A percentile compares a stretch with the other conserved stretches of the same genome.
Conservation (phyloP, 768 basidiomycete genomes). For the Lanmaoa rubissima region DNA sequence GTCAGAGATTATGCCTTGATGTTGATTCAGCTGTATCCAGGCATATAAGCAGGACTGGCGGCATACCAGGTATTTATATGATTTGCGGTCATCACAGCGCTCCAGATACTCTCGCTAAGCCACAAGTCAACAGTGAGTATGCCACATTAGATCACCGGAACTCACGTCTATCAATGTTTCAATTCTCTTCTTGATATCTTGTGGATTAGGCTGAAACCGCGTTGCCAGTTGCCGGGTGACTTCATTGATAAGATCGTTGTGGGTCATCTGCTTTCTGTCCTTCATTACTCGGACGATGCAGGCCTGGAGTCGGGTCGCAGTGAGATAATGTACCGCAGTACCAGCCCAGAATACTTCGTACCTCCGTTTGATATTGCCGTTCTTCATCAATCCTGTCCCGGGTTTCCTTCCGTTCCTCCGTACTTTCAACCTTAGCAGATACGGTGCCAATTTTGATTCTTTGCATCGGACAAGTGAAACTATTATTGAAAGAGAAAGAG, state of each 20-base stretch:
- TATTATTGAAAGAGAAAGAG: constrained; percentile 84
- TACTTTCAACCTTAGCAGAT: constrained; percentile 82
- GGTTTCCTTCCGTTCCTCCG: constrained; percentile 88
- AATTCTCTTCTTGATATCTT: constrained; percentile 89
- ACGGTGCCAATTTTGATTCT: constrained; percentile 93
- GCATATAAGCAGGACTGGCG: neutral
- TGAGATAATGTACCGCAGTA: constrained; percentile 1
- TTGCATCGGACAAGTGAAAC: constrained; percentile 78
- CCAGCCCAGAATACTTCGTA: constrained; percentile 31
- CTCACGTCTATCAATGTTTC: constrained; percentile 90
- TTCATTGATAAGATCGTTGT: constrained; percentile 88
- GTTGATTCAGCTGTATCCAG: constrained; percentile 1
- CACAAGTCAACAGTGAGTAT: neutral
- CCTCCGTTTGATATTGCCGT: constrained; percentile 85
- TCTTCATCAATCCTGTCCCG: constrained; percentile 90
- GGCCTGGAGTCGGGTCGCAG: constrained; percentile 56
- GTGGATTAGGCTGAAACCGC: constrained; percentile 85
- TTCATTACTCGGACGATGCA: constrained; percentile 99
- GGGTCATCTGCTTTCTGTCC: constrained; percentile 83
- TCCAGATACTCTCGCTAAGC: constrained; percentile 90
- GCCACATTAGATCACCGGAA: constrained; percentile 1
- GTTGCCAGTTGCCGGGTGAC: constrained; percentile 81
- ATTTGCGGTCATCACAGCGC: constrained; percentile 81
- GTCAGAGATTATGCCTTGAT: constrained; percentile 26
- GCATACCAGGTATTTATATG: constrained; percentile 75